Evolutionary conservation across 202 grass and related monocot species (phyloP), one percentile per base, ranked within the genome.

Genomic region (Brachypodium distachyon): DNA sequence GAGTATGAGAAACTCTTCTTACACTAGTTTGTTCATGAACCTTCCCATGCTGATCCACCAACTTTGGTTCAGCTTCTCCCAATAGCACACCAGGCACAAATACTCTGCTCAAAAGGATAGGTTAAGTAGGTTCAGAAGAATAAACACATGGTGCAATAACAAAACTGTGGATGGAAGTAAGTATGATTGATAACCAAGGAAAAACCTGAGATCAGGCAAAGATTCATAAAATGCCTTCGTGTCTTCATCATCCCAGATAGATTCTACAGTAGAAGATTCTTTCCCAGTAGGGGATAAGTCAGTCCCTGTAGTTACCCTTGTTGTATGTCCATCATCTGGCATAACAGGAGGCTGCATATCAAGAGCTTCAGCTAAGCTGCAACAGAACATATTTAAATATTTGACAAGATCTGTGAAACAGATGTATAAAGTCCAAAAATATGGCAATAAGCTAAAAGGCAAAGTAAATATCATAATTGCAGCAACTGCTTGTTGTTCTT

Each of bases 311-410:
- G 43, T 69, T 48, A 69, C 66, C 66, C 66, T 32, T 49, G 66
- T 47, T 69, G 66, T 69, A 32, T 69, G 66, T 69, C 66, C 66
- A 69, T 69, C 66, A 32, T 69, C 66, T 49, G 43, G 66, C 66
- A 69, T 69, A 69, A 69, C 66, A 69, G 66, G 66, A 12, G 66
- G 43, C 27, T 69, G 66, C 66, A 69, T 69, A 69, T 69, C 66
- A 49, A 69, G 66, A 49, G 66, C 66, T 69, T 69, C 66, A 69
- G 66, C 66, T 69, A 69, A 69, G 42, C 66, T 69, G 66, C 66
- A 69, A 48, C 26, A 69, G 9, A 69, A 48, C 66, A 49, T 19
- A 19, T 21, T 69, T 69, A 27, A 49, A 69, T 69, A 17, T 49
- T 69, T 69, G 13, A 69, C 26, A 32, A 32, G 5, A 49, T 69